Base-by-base conservation (phyloP, 768 basidiomycete genomes). In the Obba rivulosa region DNA sequence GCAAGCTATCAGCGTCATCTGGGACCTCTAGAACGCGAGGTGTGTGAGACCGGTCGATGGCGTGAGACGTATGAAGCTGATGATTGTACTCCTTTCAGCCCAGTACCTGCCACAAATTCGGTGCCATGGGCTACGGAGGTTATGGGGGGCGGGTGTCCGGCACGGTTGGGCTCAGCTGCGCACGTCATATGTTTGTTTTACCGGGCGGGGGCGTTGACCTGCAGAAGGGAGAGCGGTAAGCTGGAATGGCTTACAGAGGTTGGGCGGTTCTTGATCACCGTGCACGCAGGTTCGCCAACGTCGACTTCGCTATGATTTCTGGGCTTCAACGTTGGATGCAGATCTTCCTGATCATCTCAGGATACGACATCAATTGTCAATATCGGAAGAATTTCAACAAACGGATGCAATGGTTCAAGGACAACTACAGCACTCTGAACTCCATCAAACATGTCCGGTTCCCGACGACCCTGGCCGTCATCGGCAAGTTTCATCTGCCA, bases 311-410 rank as follows among this genome's bases (percentile, higher is more conserved):
- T 7, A 18, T 43, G 1, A 13, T 54, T 3, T 52, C 49, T 1
- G 54, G 44, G 3, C 45, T 57, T 11, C 50, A 50, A 31, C 40
- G 3, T 3, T 54, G 51, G 49, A 41, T 48, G 37, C 13, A 34
- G 23, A 41, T 54, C 16, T 5, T 13, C 39, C 28, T 57, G 37
- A 35, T 40, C 28, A 35, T 53, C 11, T 17, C 48, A 8, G 46
- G 31, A 8, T 65, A 65, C 43, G 64, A 64, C 49, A 64, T 64
- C 41, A 50, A 50, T 18, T 64, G 61, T 39, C 60, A 65, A 34
- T 62, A 56, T 38, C 50, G 37, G 4, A 48, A 44, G 1, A 40
- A 55, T 17, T 45, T 56, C 18, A 23, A 23, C 1, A 31, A 48
- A 11, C 47, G 56, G 1, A 35, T 59, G n/a, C 13, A 37, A 17